These are phyloP conservation scores for Monosporascus sp. DNA, from an alignment of 2,329 filamentous ascomycete genomes.

Conservation along the genomic window DNA sequence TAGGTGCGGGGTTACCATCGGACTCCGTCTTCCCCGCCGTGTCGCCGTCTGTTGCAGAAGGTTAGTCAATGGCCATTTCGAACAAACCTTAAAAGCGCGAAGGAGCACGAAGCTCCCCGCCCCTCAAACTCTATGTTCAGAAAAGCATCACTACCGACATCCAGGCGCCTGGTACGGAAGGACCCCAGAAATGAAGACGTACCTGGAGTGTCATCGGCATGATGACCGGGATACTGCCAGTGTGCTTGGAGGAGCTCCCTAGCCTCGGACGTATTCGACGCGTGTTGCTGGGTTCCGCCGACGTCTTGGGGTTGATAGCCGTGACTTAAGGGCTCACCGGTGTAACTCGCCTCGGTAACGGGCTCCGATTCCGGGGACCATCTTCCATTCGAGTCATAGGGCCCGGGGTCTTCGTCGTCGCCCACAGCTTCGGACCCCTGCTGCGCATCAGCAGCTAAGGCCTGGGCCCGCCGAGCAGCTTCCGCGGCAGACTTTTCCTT, in stretches of 20 bases:
- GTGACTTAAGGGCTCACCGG: not conserved
- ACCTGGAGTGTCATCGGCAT: not conserved
- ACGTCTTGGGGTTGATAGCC: not conserved
- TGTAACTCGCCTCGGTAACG: conserved; percentile 4
- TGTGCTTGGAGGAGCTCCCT: conserved; percentile 13
- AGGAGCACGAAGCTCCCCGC: no score
- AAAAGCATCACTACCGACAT: not conserved
- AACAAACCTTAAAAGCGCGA: not conserved
- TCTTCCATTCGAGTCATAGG: conserved; percentile 21
- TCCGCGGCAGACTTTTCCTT: conserved; percentile 25
- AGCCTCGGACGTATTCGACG: conserved; percentile 9
- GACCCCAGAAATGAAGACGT: not conserved
- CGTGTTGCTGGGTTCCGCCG: not conserved
- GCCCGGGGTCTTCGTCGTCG: conserved; percentile 12
- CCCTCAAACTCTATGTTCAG: no score
- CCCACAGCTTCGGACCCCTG: conserved; percentile 17
- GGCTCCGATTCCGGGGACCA: conserved; percentile 9
- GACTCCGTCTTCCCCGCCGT: not conserved
- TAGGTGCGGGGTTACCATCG: conserved; percentile 7
- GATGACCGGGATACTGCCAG: not conserved
- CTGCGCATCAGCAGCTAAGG: conserved; percentile 29
- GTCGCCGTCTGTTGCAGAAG: not conserved
- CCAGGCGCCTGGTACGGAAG: not conserved
- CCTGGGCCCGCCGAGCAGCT: conserved; percentile 31
- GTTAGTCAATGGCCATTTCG: not conserved